These are phyloP conservation scores for Pyrus bretschneideri DNA, from an alignment of 306 rosid genomes.

Conservation along the genomic window DNA sequence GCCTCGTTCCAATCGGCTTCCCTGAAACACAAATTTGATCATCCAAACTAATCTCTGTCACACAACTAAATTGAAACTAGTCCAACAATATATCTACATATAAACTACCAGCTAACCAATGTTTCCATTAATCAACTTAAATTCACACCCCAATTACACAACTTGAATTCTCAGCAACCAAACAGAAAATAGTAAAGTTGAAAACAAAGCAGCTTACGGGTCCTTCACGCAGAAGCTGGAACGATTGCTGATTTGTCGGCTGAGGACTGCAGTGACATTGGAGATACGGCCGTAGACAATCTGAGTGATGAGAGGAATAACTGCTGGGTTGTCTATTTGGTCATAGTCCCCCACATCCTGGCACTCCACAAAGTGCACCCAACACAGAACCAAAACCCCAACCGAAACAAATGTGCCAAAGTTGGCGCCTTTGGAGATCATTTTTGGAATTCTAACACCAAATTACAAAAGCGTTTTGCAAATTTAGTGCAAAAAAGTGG, in stretches of 20 bases:
- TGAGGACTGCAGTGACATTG: conserved; percentile 58
- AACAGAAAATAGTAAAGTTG: not conserved
- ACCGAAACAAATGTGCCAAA: conserved; percentile 12
- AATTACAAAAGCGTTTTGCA: not conserved
- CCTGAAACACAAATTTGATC: conserved; percentile 38
- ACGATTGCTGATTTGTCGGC: conserved; percentile 32
- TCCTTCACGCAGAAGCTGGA: conserved; percentile 76
- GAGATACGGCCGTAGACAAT: conserved; percentile 48
- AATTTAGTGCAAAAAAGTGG: not conserved
- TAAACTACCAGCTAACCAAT: not conserved
- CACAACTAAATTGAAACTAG: not conserved
- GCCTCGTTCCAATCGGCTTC: conserved; percentile 88
- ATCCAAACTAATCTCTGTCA: not conserved
- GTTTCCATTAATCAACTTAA: not conserved
- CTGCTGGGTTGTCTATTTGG: conserved; percentile 52
- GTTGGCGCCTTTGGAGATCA: conserved; percentile 9
- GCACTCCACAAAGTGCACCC: conserved; percentile 26
- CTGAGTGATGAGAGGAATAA: conserved; percentile 60
- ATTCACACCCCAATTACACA: not conserved
- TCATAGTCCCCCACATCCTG: conserved; percentile 48
- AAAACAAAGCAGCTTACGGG: conserved; percentile 40
- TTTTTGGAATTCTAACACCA: not conserved
- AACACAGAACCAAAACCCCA: conserved; percentile 31
- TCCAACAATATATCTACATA: not conserved
- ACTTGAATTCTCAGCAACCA: not conserved